phyloP scores from a whole-genome alignment of 1,284 basidiomycete species.

The Leucoagaricus sp. region DNA sequence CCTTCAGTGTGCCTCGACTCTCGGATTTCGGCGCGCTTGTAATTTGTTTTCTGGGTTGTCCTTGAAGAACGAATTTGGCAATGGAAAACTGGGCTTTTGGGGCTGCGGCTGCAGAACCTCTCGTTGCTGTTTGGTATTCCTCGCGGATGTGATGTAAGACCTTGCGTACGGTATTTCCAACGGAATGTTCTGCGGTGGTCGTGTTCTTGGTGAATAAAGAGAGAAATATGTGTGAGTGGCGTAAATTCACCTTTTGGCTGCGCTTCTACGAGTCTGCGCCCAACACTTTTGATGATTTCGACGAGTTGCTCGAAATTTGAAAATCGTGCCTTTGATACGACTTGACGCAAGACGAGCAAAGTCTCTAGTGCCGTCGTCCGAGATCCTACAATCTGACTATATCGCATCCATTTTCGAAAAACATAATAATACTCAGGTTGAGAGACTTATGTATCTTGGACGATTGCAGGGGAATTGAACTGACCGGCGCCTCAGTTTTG shows the following conservation, averaged over 20 bases:
- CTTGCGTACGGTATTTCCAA: conserved; percentile 92
- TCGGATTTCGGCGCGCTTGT: conserved; percentile 45
- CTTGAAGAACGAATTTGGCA: conserved; percentile 75
- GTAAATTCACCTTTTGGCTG: conserved; percentile 82
- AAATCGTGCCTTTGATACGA: conserved; percentile 87
- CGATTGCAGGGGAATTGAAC: conserved; percentile 24
- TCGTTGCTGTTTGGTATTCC: conserved; percentile 79
- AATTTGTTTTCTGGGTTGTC: conserved; percentile 65
- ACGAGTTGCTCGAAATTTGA: conserved; percentile 87
- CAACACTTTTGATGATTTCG: conserved; percentile 79
- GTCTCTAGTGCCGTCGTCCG: conserved; percentile 89
- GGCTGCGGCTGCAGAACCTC: conserved; percentile 40
- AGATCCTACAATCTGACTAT: conserved; percentile 87
- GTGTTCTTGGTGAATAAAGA: conserved; percentile 9
- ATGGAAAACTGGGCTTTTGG: conserved; percentile 63
- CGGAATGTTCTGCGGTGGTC: conserved; percentile 74
- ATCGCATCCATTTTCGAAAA: conserved; percentile 12
- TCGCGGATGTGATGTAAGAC: conserved; percentile 92
- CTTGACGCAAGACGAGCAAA: conserved; percentile 82
- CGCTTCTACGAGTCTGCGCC: conserved; percentile 80
- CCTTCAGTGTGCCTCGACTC: conserved; percentile 54
- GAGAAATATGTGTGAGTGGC: conserved; percentile 1
- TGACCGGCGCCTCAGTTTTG: conserved; percentile 68
- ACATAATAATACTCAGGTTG: background rate
- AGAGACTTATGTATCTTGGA: background rate